Evolutionary conservation across 805 yeast genomes (phyloP).

Genomic region (Candida gorgasii): DNA sequence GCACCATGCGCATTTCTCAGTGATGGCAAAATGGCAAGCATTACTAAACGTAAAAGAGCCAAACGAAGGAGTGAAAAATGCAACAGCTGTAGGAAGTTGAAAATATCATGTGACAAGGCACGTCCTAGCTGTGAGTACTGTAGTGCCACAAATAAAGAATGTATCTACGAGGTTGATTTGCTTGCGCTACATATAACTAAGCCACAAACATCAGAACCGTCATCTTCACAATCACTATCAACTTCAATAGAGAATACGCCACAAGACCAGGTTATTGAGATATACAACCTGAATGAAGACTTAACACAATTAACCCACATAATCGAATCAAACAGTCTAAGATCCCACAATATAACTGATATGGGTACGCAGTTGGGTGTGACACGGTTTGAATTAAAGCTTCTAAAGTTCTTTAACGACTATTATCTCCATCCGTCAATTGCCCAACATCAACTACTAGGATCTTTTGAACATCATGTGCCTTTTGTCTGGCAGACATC

Average conservation of each 20-base stretch:
- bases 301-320: not conserved
- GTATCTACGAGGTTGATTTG: conserved; percentile 17
- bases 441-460: conserved; percentile 3
- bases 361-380: conserved; percentile 4
- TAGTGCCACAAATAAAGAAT: conserved; percentile 19
- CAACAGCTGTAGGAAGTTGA: conserved; percentile 12
- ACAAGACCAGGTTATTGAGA: too few species aligned
- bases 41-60: not conserved
- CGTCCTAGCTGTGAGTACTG: conserved; percentile 30
- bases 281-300: too few species aligned
- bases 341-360: conserved; percentile 3
- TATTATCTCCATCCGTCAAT: conserved; percentile 7
- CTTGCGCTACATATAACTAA: not conserved
- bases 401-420: conserved; percentile 13
- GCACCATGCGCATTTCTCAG: not conserved
- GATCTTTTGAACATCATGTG: conserved; percentile 2
- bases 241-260: too few species aligned
- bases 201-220: too few species aligned
- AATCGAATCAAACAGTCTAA: not conserved
- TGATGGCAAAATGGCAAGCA: not conserved
- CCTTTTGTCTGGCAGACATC: conserved; percentile 10
- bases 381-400: conserved; percentile 11
- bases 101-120: conserved; percentile 24
- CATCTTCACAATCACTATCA: too few species aligned
- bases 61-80: conserved; percentile 12